A percentile compares a stretch with the other conserved stretches of the same genome.
Conservation (phyloP, 768 basidiomycete genomes). For the Clitopilus passeckerianus region DNA sequence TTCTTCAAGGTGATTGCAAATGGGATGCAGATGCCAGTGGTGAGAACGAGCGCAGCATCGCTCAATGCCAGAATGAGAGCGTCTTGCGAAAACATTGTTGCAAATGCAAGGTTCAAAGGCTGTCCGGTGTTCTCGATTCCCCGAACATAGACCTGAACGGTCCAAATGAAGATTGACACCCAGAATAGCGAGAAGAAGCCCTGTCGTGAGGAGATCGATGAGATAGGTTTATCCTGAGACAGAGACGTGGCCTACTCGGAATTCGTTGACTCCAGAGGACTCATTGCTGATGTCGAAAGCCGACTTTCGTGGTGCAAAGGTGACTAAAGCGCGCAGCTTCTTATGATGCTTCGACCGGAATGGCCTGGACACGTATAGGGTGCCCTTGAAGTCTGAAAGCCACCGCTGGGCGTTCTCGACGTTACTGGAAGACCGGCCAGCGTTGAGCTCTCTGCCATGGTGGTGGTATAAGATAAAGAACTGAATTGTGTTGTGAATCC, state of each 20-base stretch:
- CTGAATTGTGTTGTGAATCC: neutral
- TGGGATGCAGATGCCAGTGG: conserved; percentile 75
- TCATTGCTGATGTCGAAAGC: conserved; percentile 82
- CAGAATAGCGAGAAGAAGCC: conserved; percentile 97
- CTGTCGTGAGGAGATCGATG: conserved; percentile 26
- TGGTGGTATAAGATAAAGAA: neutral
- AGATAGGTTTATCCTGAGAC: neutral
- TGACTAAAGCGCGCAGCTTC: conserved; percentile 76
- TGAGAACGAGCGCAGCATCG: conserved; percentile 75
- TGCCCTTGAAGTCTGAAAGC: conserved; percentile 55
- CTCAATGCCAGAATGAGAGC: conserved; percentile 77
- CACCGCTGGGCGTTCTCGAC: conserved; percentile 29
- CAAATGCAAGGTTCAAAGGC: conserved; percentile 76
- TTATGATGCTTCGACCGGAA: conserved; percentile 71
- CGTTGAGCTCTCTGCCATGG: conserved; percentile 9
- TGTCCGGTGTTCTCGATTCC: conserved; percentile 77
- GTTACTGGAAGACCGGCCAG: conserved; percentile 9
- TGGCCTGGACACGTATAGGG: conserved; percentile 70
- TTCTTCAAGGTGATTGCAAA: conserved; percentile 74
- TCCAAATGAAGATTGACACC: conserved; percentile 81
- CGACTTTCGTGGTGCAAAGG: conserved; percentile 84
- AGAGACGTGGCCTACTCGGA: conserved; percentile 45
- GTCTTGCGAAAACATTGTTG: conserved; percentile 83
- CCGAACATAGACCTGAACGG: conserved; percentile 70
- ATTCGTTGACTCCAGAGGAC: conserved; percentile 72